phyloP scores from a whole-genome alignment of 2,329 filamentous ascomycete genomes.

The Trichoderma koningii region DNA sequence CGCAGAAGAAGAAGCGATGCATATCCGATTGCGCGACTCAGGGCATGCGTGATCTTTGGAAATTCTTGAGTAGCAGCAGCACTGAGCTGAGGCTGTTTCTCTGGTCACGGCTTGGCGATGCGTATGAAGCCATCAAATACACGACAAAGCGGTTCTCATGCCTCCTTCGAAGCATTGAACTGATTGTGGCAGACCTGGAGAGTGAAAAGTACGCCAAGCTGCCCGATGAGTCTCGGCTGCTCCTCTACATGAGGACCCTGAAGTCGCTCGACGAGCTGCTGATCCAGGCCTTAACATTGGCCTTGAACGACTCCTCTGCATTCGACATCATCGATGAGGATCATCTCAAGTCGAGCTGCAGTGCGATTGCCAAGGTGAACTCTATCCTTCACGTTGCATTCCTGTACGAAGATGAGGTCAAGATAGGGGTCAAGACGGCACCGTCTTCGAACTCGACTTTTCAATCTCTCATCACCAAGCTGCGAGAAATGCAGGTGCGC shows the following conservation, averaged over 20 bases:
- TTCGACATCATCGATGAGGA: conserved; percentile 84
- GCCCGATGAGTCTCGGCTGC: conserved; percentile 64
- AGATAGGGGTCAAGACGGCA: conserved; percentile 69
- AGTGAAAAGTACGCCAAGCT: conserved; percentile 64
- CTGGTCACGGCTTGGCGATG: conserved; percentile 88
- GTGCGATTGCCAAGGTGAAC: conserved; percentile 69
- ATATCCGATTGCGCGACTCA: conserved; percentile 57
- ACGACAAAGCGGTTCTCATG: conserved; percentile 87
- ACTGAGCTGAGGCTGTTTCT: conserved; percentile 82
- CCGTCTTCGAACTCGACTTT: conserved; percentile 60
- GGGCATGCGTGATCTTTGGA: conserved; percentile 74
- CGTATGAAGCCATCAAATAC: conserved; percentile 84
- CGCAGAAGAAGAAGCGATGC: conserved; percentile 36
- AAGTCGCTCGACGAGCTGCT: conserved; percentile 78
- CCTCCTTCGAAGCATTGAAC: conserved; percentile 80
- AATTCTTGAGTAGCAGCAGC: conserved; percentile 79
- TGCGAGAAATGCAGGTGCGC: conserved; percentile 85
- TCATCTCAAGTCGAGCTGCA: conserved; percentile 72
- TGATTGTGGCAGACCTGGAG: conserved; percentile 66
- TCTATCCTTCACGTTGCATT: conserved; percentile 78
- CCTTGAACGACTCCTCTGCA: conserved; percentile 65
- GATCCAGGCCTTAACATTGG: conserved; percentile 67
- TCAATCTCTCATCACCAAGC: conserved; percentile 59
- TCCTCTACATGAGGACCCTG: conserved; percentile 72
- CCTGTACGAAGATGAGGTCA: conserved; percentile 82